Evolutionary conservation across 768 basidiomycete species (phyloP).

Genomic region (Lactarius hatsudake): DNA sequence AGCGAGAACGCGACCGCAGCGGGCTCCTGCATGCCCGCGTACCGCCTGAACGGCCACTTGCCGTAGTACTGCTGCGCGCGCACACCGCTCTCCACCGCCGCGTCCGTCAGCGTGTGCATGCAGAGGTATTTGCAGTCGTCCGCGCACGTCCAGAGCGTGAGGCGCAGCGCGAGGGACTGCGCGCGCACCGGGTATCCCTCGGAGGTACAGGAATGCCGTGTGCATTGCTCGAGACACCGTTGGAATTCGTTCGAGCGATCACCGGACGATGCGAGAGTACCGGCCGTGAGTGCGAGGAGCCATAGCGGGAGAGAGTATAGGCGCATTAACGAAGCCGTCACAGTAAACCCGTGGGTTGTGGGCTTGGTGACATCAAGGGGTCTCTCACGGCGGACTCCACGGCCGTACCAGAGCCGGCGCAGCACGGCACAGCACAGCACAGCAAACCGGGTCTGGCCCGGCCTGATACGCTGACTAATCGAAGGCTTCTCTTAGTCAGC

Average conservation of each 20-base stretch:
- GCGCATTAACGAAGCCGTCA: slow-evolving; percentile 23
- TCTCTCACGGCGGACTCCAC: not conserved
- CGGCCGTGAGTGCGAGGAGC: not conserved
- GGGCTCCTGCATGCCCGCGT: slow-evolving; percentile 91
- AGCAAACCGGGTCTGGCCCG: not conserved
- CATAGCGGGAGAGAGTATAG: slow-evolving; percentile 5
- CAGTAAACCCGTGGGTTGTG: not conserved
- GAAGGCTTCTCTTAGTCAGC: not conserved
- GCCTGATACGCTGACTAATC: not conserved
- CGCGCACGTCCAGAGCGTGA: slow-evolving; percentile 83
- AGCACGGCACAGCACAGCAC: not conserved
- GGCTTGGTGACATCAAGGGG: too few relatives aligned
- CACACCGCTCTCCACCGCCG: slow-evolving; percentile 42
- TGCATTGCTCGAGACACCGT: slow-evolving; percentile 34
- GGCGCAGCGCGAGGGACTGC: slow-evolving; percentile 49
- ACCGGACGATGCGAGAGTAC: slow-evolving; percentile 32
- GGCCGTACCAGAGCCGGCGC: too few relatives aligned
- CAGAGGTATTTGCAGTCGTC: slow-evolving; percentile 90
- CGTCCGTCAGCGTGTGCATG: slow-evolving; percentile 74
- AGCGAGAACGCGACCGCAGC: slow-evolving; percentile 88
- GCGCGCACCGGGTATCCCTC: slow-evolving; percentile 28
- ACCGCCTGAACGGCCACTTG: slow-evolving; percentile 95
- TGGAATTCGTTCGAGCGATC: slow-evolving; percentile 38
- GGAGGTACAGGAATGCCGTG: slow-evolving; percentile 37
- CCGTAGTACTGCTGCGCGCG: slow-evolving; percentile 81